Evolutionary conservation across 2,329 filamentous ascomycete species (phyloP), one percentile per base, ranked within the genome.

Genomic region (Pestalotiopsis sp.): DNA sequence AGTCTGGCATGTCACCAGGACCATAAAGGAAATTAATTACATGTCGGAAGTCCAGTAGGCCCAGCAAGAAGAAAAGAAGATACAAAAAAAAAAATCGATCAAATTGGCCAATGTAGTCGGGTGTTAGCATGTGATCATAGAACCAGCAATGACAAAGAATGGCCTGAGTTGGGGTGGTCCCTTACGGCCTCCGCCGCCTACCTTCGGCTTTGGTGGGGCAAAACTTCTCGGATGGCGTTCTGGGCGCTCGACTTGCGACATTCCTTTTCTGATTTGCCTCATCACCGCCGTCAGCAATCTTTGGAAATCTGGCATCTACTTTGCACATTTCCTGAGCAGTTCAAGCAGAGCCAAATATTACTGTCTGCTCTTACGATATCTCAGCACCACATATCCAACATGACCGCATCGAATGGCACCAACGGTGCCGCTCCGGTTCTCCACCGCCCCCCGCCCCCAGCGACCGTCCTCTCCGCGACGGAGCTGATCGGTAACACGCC

Each of bases 401-500:
- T 74, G 72, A 58, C 69, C 17, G 60, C 68, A 26, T 67, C 67
- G 7, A 68, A 69, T 62, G 71, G 70, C 69, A 71, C 71, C 65
- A 68, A 71, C 35, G 70, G 74, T 70, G 71, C 68, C 68, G n/a
- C 64, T 52, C 38, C 60, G 38, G 58, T 75, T 30, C 74, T 75
- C 52, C 73, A 75, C 65, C 72, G 68, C 38, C 75, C 73, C 24
- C 74, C 75, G 13, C 75, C 69, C 40, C 70, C 76, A 48, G 73
- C 73, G 13, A 77, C 78, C 40, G 83, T 83, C 62, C 75, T 89
- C 75, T 90, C 89, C 67, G 92, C 94, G 71, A 92, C 90, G 59
- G 91, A 97, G 81, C 89, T 98, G 73, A 98, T 99, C 75, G 95
- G 94, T 76, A 95, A 97, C 81, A 97, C 95, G 55, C 96, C 96